Percentiles rank a stretch among this genome's conserved stretches.
Evolutionary conservation across 1,139 yeast species (phyloP).

Genomic region (Sugiyamaella japonica): DNA sequence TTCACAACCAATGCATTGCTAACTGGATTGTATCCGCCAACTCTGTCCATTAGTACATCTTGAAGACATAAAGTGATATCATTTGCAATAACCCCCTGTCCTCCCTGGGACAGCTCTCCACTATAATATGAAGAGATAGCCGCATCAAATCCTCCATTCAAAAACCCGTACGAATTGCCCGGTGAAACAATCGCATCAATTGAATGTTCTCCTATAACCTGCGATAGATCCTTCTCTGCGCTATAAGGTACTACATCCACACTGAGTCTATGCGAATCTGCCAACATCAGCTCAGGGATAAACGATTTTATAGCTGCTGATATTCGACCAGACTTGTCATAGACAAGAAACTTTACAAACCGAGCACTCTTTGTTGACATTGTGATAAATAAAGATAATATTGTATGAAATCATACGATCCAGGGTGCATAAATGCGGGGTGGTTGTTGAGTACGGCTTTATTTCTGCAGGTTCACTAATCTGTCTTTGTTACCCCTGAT

Average conservation of each 20-base stretch:
- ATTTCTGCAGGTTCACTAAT: no score
- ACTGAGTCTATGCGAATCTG: slow-evolving; percentile 5
- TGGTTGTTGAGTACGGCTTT: not conserved
- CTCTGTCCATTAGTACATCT: slow-evolving; percentile 22
- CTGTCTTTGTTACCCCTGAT: no score
- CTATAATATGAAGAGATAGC: slow-evolving; percentile 45
- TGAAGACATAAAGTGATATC: slow-evolving; percentile 29
- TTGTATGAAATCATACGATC: not conserved
- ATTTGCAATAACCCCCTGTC: slow-evolving; percentile 26
- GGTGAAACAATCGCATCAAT: slow-evolving; percentile 49
- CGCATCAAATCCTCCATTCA: slow-evolving; percentile 56
- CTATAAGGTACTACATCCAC: slow-evolving; percentile 19
- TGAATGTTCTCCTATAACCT: slow-evolving; percentile 20
- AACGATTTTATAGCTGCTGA: slow-evolving; percentile 6
- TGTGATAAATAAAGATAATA: not conserved
- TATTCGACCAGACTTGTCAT: slow-evolving; percentile 12
- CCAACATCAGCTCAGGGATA: slow-evolving; percentile 5
- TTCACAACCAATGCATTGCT: slow-evolving; percentile 37
- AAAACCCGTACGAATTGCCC: slow-evolving; percentile 52
- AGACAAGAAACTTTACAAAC: slow-evolving; percentile 13
- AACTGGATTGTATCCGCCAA: slow-evolving; percentile 42
- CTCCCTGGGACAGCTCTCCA: slow-evolving; percentile 21
- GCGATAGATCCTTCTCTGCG: slow-evolving; percentile 13
- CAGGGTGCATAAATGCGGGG: slow-evolving; percentile 31
- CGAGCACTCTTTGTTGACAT: not conserved